phyloP scores from a whole-genome alignment of 306 rosid genomes.

The Benincasa hispida region DNA sequence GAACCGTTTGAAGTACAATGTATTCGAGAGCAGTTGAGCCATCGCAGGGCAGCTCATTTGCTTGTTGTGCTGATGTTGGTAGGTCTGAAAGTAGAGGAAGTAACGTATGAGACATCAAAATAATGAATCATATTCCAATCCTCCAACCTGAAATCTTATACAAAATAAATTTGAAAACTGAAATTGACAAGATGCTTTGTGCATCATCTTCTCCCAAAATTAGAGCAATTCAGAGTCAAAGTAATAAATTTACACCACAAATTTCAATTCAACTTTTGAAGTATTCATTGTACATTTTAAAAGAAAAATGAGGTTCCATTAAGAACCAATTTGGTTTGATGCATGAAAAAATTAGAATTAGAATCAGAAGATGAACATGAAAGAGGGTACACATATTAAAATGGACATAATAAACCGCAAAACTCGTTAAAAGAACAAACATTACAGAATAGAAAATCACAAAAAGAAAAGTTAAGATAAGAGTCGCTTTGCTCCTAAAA shows the following conservation, averaged over 20 bases:
- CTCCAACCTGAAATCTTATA: neutral
- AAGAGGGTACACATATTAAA: neutral
- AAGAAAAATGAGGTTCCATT: neutral
- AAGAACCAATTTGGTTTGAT: neutral
- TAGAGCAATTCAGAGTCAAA: neutral
- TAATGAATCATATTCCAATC: neutral
- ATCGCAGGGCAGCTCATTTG: slow-evolving; percentile 99
- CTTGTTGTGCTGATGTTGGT: slow-evolving; percentile 95
- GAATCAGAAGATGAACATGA: neutral
- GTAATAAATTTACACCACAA: neutral
- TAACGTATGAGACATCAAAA: neutral
- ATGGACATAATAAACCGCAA: no score
- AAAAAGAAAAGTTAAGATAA: neutral
- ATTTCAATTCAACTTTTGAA: neutral
- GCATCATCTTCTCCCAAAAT: neutral
- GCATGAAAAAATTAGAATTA: neutral
- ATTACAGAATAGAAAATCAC: neutral
- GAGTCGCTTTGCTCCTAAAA: neutral
- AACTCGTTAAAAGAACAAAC: neutral
- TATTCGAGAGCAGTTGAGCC: slow-evolving; percentile 94
- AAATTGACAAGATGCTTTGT: neutral
- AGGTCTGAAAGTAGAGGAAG: slow-evolving; percentile 30
- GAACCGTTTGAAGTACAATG: slow-evolving; percentile 92
- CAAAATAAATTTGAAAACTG: neutral
- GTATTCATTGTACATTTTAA: neutral